Conservation (phyloP, 2,329 filamentous ascomycete genomes). For the Orbilia ellipsospora region DNA sequence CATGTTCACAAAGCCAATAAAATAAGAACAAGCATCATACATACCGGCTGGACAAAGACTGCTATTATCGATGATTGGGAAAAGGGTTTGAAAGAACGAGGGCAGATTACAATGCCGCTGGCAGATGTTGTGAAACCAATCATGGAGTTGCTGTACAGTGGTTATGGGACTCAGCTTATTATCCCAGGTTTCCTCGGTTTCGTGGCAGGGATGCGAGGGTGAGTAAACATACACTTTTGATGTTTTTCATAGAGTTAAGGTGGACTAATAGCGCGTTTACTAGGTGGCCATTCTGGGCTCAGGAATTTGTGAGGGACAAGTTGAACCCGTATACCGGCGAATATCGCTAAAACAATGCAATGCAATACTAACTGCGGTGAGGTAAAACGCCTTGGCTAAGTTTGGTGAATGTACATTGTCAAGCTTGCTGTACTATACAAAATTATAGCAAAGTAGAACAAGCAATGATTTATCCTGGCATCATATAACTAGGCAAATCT, state of each 20-base stretch:
- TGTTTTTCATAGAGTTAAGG: not conserved
- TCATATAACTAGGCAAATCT: conserved; percentile 27
- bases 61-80: conserved; percentile 12
- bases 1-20: conserved; percentile 71
- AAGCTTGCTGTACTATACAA: too few relatives aligned
- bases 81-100: conserved; percentile 3
- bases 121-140: conserved; percentile 14
- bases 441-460: too few relatives aligned
- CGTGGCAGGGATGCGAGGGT: conserved; percentile 3
- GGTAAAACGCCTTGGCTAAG: too few relatives aligned
- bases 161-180: conserved; percentile 6
- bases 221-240: not conserved
- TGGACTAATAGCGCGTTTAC: conserved; percentile 6
- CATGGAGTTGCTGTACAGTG: conserved; percentile 10
- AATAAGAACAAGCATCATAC: conserved; percentile 73
- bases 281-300: conserved; percentile 21
- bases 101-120: not conserved
- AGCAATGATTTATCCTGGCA: not conserved
- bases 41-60: conserved; percentile 72
- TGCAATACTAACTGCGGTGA: too few relatives aligned
- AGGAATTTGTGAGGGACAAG: conserved; percentile 16
- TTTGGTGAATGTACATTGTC: too few relatives aligned
- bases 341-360: not conserved
- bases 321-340: conserved; percentile 20
- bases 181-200: conserved; percentile 14